phyloP scores from a whole-genome alignment of 2,329 filamentous ascomycete genomes.

The Aspergillus nomiae region DNA sequence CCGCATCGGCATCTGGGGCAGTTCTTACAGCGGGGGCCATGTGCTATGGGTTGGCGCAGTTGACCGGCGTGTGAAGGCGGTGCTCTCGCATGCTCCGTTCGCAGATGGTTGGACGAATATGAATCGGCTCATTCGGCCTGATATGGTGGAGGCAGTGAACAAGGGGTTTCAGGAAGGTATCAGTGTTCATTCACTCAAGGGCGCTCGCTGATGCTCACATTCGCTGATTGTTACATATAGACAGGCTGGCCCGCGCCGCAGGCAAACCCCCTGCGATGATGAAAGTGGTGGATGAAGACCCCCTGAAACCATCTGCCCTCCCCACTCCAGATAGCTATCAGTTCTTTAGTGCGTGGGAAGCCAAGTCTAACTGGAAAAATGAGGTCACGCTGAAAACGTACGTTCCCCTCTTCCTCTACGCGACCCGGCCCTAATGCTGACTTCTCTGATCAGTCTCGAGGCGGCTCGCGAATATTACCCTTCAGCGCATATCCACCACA shows the following conservation, averaged over 20 bases:
- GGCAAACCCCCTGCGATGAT: not conserved
- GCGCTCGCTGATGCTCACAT: no score
- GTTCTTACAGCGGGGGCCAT: constrained; percentile 42
- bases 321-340: not conserved
- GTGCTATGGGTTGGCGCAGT: constrained; percentile 41
- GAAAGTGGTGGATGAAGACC: not conserved
- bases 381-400: not conserved
- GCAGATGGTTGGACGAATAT: no score
- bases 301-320: not conserved
- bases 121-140: no score
- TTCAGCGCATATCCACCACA: not conserved
- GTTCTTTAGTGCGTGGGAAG: not conserved
- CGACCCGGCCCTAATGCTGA: no score
- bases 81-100: not conserved
- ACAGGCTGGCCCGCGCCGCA: not conserved
- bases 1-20: constrained; percentile 43
- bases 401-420: no score
- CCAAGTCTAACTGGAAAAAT: not conserved
- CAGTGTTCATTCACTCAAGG: no score
- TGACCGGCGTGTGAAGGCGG: constrained; percentile 37
- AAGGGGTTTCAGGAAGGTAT: not conserved
- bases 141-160: not conserved
- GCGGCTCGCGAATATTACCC: not conserved
- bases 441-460: not conserved
- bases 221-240: no score